Evolutionary conservation across 2,329 filamentous ascomycete genomes (phyloP).

Genomic region (Epicoccum nigrum): DNA sequence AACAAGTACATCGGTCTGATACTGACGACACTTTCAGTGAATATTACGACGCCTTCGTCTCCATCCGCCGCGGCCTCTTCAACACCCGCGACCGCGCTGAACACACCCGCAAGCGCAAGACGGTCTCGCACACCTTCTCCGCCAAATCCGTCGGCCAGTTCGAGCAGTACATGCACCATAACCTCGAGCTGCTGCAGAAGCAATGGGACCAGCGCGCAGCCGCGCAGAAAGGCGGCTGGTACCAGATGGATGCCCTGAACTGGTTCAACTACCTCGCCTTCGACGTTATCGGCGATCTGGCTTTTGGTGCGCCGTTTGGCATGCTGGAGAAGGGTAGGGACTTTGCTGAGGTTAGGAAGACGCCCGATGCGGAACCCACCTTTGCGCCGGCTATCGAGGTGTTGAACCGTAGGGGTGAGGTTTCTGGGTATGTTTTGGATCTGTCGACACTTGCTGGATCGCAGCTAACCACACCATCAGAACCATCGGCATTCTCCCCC

Average conservation of each 20-base stretch:
- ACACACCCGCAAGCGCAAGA: slow-evolving; percentile 88
- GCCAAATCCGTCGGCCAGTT: slow-evolving; percentile 82
- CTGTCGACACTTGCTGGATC: too few species aligned
- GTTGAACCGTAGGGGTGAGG: slow-evolving; percentile 84
- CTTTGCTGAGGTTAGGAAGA: slow-evolving; percentile 72
- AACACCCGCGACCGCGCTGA: slow-evolving; percentile 83
- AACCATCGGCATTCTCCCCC: slow-evolving; percentile 75
- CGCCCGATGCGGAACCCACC: slow-evolving; percentile 65
- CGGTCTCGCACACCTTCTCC: slow-evolving; percentile 84
- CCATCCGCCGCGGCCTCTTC: slow-evolving; percentile 83
- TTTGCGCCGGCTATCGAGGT: slow-evolving; percentile 85
- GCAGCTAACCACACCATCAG: slow-evolving; percentile 33
- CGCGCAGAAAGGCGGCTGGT: slow-evolving; percentile 60
- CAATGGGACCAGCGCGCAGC: slow-evolving; percentile 72
- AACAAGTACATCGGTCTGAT: not conserved
- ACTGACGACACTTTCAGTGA: slow-evolving; percentile 58
- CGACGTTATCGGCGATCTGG: slow-evolving; percentile 63
- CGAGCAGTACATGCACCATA: slow-evolving; percentile 85
- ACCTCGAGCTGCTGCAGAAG: slow-evolving; percentile 73
- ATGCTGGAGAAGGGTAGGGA: slow-evolving; percentile 81
- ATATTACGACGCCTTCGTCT: slow-evolving; percentile 92
- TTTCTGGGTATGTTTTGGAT: slow-evolving; percentile 65
- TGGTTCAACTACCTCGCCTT: slow-evolving; percentile 77
- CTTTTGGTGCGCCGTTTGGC: slow-evolving; percentile 79
- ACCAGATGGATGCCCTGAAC: slow-evolving; percentile 72